phyloP scores from a whole-genome alignment of 176 grass and related monocot species.

The Chrysopogon serrulatus region DNA sequence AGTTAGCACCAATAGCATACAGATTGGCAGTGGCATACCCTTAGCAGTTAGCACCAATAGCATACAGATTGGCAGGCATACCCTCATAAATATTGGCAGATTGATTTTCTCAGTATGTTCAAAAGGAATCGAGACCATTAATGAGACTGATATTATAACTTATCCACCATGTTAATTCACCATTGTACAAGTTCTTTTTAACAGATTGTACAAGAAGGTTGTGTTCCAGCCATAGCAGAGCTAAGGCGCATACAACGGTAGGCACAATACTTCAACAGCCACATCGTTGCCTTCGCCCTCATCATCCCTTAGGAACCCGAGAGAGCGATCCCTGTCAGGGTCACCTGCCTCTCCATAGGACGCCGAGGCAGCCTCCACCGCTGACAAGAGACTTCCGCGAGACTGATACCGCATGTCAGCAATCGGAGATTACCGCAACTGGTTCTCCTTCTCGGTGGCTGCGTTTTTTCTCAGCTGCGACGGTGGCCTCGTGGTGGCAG shows the following conservation, averaged over 20 bases:
- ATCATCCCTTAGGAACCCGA: background rate
- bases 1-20: background rate
- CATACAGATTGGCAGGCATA: background rate
- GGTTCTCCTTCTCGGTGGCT: slow-evolving; percentile 73
- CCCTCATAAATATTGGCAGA: too few relatives aligned
- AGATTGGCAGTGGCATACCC: too few relatives aligned
- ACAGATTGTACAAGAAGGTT: background rate
- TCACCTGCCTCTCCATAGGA: background rate
- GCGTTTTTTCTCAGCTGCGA: slow-evolving; percentile 35
- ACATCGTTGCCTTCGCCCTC: background rate
- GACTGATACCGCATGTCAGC: background rate
- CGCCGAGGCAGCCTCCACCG: background rate
- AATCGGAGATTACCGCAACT: slow-evolving; percentile 20
- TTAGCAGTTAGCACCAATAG: background rate
- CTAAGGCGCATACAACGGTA: background rate
- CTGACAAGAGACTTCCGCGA: background rate
- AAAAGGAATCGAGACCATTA: background rate
- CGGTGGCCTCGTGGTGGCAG: slow-evolving; percentile 35
- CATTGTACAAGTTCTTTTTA: background rate
- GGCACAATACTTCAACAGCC: background rate
- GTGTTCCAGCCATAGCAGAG: background rate
- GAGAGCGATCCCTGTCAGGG: background rate
- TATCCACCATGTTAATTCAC: background rate
- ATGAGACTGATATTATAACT: background rate
- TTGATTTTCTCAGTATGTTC: background rate